Conservation (phyloP, 2,329 filamentous ascomycete species). For the Alternaria angustiovoidea region DNA sequence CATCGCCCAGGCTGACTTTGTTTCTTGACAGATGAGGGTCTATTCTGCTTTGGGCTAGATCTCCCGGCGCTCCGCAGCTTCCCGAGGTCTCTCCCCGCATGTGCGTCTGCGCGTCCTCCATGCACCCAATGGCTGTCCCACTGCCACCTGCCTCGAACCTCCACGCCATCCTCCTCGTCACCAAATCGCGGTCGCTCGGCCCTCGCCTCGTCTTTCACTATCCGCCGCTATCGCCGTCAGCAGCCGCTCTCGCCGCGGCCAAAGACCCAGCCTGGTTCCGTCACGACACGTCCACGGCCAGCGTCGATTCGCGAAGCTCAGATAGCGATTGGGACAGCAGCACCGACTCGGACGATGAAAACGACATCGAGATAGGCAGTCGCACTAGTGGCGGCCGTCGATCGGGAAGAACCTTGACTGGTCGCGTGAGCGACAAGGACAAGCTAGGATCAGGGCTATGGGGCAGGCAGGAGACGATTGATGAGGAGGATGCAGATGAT, state of each 20-base stretch:
- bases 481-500: conserved; percentile 46
- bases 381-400: conserved; percentile 46
- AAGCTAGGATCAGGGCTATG: conserved; percentile 39
- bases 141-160: conserved; percentile 50
- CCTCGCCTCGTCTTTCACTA: conserved; percentile 55
- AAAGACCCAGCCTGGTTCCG: conserved; percentile 50
- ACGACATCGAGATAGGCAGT: conserved; percentile 46
- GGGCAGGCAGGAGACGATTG: conserved; percentile 47
- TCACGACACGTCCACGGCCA: conserved; percentile 47
- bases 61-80: conserved; percentile 22
- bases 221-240: conserved; percentile 49
- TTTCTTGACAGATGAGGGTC: background rate
- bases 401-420: conserved; percentile 39
- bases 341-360: conserved; percentile 45
- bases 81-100: conserved; percentile 9
- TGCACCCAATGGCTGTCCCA: conserved; percentile 36
- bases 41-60: conserved; percentile 23
- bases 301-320: conserved; percentile 42
- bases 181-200: conserved; percentile 49
- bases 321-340: conserved; percentile 51
- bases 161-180: conserved; percentile 53
- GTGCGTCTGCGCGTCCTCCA: conserved; percentile 5
- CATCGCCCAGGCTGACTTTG: background rate
- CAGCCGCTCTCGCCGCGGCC: conserved; percentile 44
- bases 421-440: conserved; percentile 37